Evolutionary conservation across 2,329 filamentous ascomycete species (phyloP), one percentile per base, ranked within the genome.

Genomic region (Hypoxylon sp.): DNA sequence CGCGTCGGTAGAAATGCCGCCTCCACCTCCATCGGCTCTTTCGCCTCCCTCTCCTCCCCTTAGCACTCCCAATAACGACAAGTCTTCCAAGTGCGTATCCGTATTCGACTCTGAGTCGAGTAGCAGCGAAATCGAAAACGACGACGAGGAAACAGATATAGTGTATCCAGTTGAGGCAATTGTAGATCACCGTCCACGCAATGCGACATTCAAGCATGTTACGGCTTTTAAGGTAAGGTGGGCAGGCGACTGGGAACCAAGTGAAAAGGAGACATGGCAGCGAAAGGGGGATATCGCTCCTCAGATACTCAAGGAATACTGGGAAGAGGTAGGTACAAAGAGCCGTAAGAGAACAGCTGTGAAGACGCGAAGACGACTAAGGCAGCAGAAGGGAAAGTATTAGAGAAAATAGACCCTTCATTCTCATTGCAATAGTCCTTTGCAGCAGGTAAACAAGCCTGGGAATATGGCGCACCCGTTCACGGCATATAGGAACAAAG

Each of bases 251-350:
- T 70, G 62, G 57, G 55, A 63, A 1, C 32, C 25, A 2, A 10
- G 5, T 4, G n/a, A 67, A 28, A 68, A 67, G 23, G 51, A 66
- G 49, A 63, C 50, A 1, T 71, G 65, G 65, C 53, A 60, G 4
- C 32, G 5, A 0, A 9, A 2, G 2, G 0, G 2, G 4, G n/a
- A 67, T 21, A 61, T 70, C 36, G 23, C 50, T 2, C 13, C 21
- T 9, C 1, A 32, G 9, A 23, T 64, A 6, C 50, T 67, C 10
- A 46, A 48, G 6, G 23, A 46, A 10, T 71, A 71, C 23, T 68
- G 65, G 62, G 23, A 17, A 10, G 19, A 13, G 19, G 2, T 38
- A 0, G 3, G 13, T 2, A 17, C 17, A 2, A 21, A 14, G 32
- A 56, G 32, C 10, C 7, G 21, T 36, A 45, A 32, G 23, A 32